A percentile compares a stretch with the other conserved stretches of the same genome.
Conservation (phyloP, 2,329 filamentous ascomycete species). For the Phialophora expanda region DNA sequence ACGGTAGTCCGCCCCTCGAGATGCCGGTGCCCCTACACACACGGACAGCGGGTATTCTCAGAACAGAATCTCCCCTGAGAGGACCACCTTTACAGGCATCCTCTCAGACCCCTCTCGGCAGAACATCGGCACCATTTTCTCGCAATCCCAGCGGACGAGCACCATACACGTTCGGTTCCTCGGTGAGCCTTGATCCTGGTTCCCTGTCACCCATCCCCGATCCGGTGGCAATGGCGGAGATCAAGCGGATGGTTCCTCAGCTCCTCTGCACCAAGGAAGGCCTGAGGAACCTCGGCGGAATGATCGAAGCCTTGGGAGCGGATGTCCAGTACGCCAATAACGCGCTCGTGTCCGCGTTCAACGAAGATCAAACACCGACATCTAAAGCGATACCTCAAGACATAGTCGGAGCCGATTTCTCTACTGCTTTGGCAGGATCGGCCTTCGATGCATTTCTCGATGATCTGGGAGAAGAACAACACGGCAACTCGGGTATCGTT, state of each 20-base stretch:
- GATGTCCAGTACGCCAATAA: constrained; percentile 6
- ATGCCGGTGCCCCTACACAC: constrained; percentile 11
- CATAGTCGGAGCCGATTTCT: not conserved
- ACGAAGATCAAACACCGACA: not conserved
- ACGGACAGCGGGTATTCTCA: constrained; percentile 6
- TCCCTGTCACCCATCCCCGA: constrained; percentile 20
- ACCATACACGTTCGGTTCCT: constrained; percentile 15
- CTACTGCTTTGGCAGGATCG: not conserved
- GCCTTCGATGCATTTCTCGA: constrained; percentile 7
- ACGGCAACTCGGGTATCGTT: not conserved
- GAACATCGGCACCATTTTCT: not conserved
- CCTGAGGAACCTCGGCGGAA: not conserved
- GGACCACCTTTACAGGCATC: not conserved
- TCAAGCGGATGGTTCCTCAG: constrained; percentile 19
- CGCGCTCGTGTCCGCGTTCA: not conserved
- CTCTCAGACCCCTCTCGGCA: not conserved
- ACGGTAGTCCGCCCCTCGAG: not conserved
- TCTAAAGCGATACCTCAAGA: not conserved
- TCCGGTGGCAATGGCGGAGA: constrained; percentile 24
- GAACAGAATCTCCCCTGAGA: constrained; percentile 5
- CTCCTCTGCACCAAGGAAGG: not conserved
- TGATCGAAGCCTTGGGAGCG: constrained; percentile 11
- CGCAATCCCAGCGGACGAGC: constrained; percentile 7
- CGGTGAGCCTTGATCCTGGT: constrained; percentile 27
- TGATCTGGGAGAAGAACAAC: not conserved